phyloP scores from a whole-genome alignment of 2,329 filamentous ascomycete species.

The Bipolaris oryzae region DNA sequence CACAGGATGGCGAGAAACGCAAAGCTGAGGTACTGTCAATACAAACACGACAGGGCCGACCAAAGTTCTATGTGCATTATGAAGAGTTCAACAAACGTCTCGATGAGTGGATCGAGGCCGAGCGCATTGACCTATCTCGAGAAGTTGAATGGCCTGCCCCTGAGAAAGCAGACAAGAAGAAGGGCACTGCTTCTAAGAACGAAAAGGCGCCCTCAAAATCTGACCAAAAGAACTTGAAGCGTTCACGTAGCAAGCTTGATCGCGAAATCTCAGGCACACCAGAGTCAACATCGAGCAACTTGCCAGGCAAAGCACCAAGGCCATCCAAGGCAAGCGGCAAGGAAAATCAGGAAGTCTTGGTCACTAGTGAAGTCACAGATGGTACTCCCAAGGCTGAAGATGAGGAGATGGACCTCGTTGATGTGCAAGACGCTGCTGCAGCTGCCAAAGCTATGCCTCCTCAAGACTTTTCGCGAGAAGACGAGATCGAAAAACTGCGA shows the following conservation, averaged over 20 bases:
- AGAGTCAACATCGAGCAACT: slow-evolving; percentile 58
- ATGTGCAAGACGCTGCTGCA: slow-evolving; percentile 59
- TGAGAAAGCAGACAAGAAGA: slow-evolving; percentile 86
- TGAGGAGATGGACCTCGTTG: slow-evolving; percentile 59
- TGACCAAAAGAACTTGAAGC: slow-evolving; percentile 55
- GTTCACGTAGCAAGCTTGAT: slow-evolving; percentile 54
- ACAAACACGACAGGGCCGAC: slow-evolving; percentile 83
- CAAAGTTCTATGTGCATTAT: slow-evolving; percentile 95
- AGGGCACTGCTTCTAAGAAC: slow-evolving; percentile 61
- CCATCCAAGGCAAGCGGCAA: slow-evolving; percentile 65
- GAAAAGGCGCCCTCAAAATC: slow-evolving; percentile 51
- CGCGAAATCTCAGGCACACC: slow-evolving; percentile 63
- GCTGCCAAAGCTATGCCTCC: slow-evolving; percentile 59
- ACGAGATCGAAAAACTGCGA: slow-evolving; percentile 94
- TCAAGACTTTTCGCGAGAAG: slow-evolving; percentile 73
- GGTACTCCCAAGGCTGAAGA: slow-evolving; percentile 59
- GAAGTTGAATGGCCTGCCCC: slow-evolving; percentile 97
- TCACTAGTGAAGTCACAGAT: slow-evolving; percentile 56
- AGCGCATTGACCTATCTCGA: slow-evolving; percentile 81
- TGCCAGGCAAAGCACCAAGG: slow-evolving; percentile 53
- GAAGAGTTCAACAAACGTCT: slow-evolving; percentile 95
- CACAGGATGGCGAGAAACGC: slow-evolving; percentile 76
- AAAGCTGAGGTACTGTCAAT: slow-evolving; percentile 98
- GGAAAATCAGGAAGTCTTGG: slow-evolving; percentile 61
- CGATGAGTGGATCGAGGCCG: slow-evolving; percentile 85